Conservation (phyloP, 768 basidiomycete species). For the Calvatia gigantea region DNA sequence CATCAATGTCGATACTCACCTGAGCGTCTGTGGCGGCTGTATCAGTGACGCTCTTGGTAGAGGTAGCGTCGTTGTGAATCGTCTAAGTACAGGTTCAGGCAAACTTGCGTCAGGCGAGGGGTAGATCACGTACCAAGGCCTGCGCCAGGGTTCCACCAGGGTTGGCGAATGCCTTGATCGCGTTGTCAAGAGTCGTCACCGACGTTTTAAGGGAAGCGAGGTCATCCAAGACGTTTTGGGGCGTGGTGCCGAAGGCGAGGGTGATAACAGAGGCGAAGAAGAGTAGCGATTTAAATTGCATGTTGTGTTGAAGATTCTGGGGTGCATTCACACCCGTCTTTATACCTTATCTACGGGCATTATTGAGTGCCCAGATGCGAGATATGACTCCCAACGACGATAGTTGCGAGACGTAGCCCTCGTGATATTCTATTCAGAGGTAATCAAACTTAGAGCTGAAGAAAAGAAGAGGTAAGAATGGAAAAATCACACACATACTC, state of each 20-base stretch:
- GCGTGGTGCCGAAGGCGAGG: conserved; percentile 21
- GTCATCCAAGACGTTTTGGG: conserved; percentile 27
- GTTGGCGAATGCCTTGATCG: conserved; percentile 27
- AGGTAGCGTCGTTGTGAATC: conserved; percentile 23
- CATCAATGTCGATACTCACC: conserved; percentile 11
- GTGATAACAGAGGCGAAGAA: conserved; percentile 24
- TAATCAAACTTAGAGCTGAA: neutral
- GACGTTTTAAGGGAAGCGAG: conserved; percentile 23
- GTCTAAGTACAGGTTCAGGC: conserved; percentile 9
- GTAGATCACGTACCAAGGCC: conserved; percentile 22
- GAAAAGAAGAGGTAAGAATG: neutral
- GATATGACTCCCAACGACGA: too few species aligned
- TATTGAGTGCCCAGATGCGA: too few species aligned
- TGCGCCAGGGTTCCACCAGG: conserved; percentile 19
- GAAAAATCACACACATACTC: neutral
- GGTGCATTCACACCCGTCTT: neutral
- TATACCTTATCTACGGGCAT: neutral
- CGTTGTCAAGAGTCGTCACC: conserved; percentile 24
- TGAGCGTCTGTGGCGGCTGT: conserved; percentile 25
- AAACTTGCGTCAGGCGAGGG: neutral
- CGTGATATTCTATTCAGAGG: too few species aligned
- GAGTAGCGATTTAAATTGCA: conserved; percentile 26
- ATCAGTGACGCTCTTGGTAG: conserved; percentile 19
- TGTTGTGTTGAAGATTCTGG: conserved; percentile 3
- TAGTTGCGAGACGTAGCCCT: too few species aligned